Evolutionary conservation across 1,284 basidiomycete genomes (phyloP), one percentile per base, ranked within the genome.

Genomic region (Tylopilus orsonianus): DNA sequence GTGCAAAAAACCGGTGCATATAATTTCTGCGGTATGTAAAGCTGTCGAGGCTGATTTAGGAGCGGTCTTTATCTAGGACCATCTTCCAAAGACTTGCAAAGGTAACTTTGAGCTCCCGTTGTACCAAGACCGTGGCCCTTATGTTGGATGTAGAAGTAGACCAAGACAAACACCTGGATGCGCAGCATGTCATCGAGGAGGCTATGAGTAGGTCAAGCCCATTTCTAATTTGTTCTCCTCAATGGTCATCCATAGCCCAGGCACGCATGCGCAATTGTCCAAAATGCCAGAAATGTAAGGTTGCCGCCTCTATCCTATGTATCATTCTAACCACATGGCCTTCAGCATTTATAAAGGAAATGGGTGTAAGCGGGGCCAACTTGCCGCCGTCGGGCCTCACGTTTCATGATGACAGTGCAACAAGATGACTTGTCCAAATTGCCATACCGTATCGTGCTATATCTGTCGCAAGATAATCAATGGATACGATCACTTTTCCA

Each of bases 231-330:
- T 41, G 16, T 18, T 27, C 24, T 27, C 9, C 26, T 24, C 19
- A 23, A 37, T n/a, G 39, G 19, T 20, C 4, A 12, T 43, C 40
- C 50, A 20, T 52, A 90, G 87, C 89, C 29, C 75, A 77, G 41
- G 91, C 92, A 2, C 71, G 93, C 26, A 87, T 92, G 79, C 78
- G 91, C 32, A 86, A 84, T 53, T 95, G 92, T 66, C 91, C 91
- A 0, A 85, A 83, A 59, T 93, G 86, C 65, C 68, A 79, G 54
- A 83, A 84, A 75, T 72, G 85, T 85, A 52, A 30, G 10, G 76
- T 61, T n/a, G 6, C 41, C 40, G 36, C 18, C 18, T 46, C 22
- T 19, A 14, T 10, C 2, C 33, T 9, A 12, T 12, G 14, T 41
- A 6, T 10, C 29, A 5, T 37, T 23, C 33, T 39, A 2, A 61